Conservation (phyloP, 2,329 filamentous ascomycete species). For the Botrytis medusae region DNA sequence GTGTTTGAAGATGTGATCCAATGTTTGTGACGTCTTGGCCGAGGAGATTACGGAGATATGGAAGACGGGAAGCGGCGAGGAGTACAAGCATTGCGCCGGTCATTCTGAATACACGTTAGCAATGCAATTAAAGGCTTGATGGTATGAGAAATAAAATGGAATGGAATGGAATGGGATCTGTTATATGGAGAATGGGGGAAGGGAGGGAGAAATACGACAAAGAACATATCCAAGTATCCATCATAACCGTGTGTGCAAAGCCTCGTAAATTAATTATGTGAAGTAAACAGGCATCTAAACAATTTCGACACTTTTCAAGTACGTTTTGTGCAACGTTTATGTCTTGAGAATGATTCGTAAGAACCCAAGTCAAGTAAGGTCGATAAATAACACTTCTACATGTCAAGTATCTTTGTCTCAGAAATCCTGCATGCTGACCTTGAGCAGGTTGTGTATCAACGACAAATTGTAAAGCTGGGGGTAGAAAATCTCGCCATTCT, state of each 20-base stretch:
- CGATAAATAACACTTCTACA: conserved; percentile 54
- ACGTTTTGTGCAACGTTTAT: conserved; percentile 32
- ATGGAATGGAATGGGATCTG: accelerated
- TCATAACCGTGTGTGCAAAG: conserved; percentile 51
- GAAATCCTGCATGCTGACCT: conserved; percentile 49
- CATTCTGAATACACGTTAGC: conserved; percentile 42
- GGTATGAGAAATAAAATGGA: neutral
- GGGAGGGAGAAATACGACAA: conserved; percentile 45
- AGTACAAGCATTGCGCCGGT: conserved; percentile 51
- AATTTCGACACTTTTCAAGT: conserved; percentile 46
- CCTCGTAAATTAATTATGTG: conserved; percentile 51
- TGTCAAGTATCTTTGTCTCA: conserved; percentile 52
- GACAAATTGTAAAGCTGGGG: conserved; percentile 45
- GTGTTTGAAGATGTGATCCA: conserved; percentile 44
- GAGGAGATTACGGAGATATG: conserved; percentile 43
- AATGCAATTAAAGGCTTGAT: neutral
- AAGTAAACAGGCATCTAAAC: conserved; percentile 49
- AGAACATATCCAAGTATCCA: conserved; percentile 57
- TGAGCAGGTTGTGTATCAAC: conserved; percentile 39
- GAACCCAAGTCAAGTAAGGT: conserved; percentile 50
- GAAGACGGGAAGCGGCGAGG: conserved; percentile 47
- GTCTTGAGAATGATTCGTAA: conserved; percentile 32
- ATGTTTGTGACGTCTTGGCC: conserved; percentile 43
- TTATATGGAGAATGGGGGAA: neutral
- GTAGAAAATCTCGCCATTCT: conserved; percentile 50